Percentiles rank a stretch among this genome's conserved stretches.
These are phyloP conservation scores for Bimuria novae-zelandiae DNA, from an alignment of 2,329 filamentous ascomycete species.

Conservation along the genomic window DNA sequence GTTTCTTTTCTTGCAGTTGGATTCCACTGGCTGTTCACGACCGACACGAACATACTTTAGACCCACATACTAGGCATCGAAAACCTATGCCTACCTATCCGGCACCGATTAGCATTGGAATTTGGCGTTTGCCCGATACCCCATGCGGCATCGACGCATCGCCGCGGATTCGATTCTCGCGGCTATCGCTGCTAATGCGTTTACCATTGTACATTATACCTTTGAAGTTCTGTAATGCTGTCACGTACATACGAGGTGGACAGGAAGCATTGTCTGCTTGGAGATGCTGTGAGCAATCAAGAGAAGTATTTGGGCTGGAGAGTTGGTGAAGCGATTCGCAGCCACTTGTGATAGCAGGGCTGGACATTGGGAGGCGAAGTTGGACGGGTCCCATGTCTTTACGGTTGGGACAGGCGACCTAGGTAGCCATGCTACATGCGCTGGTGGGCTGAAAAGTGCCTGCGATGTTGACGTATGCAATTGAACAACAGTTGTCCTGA, in stretches of 20 bases:
- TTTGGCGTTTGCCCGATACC: constrained; percentile 17
- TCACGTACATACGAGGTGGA: constrained; percentile 30
- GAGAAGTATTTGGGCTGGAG: constrained; percentile 3
- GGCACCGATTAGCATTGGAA: constrained; percentile 27
- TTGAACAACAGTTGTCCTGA: no score
- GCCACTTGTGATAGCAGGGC: background rate
- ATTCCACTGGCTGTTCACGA: constrained; percentile 30
- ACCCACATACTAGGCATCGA: constrained; percentile 16
- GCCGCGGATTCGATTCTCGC: constrained; percentile 9
- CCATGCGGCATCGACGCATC: background rate
- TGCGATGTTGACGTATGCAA: background rate
- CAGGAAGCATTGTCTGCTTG: constrained; percentile 3
- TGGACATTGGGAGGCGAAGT: background rate
- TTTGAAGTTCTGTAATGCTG: constrained; percentile 26
- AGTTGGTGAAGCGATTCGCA: background rate
- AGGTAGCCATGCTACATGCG: background rate
- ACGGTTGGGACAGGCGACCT: background rate
- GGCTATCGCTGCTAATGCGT: constrained; percentile 24
- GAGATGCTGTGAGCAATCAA: constrained; percentile 2
- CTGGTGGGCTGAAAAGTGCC: background rate
- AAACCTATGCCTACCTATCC: constrained; percentile 9
- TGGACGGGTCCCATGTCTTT: background rate
- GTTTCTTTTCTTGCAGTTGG: constrained; percentile 18
- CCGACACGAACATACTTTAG: constrained; percentile 29
- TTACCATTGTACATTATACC: constrained; percentile 24